A percentile compares a stretch with the other conserved stretches of the same genome.
phyloP scores from a whole-genome alignment of 1,284 basidiomycete species.

The Moniliophthora roreri region DNA sequence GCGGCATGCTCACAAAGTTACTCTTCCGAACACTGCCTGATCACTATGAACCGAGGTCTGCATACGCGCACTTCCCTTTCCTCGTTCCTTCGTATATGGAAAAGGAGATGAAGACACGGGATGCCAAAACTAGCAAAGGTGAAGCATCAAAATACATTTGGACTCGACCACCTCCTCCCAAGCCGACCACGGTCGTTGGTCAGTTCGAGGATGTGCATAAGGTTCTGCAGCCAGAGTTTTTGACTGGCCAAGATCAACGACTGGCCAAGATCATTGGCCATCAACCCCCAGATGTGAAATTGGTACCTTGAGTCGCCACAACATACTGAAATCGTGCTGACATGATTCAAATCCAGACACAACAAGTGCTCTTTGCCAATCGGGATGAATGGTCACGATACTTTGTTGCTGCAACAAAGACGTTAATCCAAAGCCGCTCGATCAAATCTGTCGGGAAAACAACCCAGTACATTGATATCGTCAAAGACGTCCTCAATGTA shows the following conservation, averaged over 20 bases:
- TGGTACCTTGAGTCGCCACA: not conserved
- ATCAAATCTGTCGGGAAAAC: constrained; percentile 30
- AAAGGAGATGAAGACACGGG: constrained; percentile 27
- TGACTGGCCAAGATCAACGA: constrained; percentile 30
- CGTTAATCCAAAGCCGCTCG: not conserved
- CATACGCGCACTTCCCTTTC: constrained; percentile 69
- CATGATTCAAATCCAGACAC: too few relatives aligned
- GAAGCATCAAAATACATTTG: constrained; percentile 48
- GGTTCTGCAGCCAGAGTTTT: constrained; percentile 33
- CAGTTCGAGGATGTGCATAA: constrained; percentile 32
- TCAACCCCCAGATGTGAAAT: not conserved
- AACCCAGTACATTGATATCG: constrained; percentile 58
- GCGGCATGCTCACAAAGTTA: constrained; percentile 71
- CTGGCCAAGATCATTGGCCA: constrained; percentile 19
- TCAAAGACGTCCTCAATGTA: constrained; percentile 71
- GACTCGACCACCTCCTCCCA: constrained; percentile 33
- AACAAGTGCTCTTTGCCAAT: constrained; percentile 4
- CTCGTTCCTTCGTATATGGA: constrained; percentile 50
- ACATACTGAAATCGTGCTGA: too few relatives aligned
- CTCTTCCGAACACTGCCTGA: constrained; percentile 70
- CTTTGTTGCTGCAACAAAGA: not conserved
- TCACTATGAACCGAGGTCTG: constrained; percentile 59
- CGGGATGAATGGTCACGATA: constrained; percentile 4
- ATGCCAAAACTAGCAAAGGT: constrained; percentile 18
- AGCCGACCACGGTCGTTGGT: constrained; percentile 23